Percentiles rank a stretch among this genome's conserved stretches.
These are phyloP conservation scores for Gaeumannomyces sp. DNA, from an alignment of 2,329 filamentous ascomycete species.

Conservation along the genomic window DNA sequence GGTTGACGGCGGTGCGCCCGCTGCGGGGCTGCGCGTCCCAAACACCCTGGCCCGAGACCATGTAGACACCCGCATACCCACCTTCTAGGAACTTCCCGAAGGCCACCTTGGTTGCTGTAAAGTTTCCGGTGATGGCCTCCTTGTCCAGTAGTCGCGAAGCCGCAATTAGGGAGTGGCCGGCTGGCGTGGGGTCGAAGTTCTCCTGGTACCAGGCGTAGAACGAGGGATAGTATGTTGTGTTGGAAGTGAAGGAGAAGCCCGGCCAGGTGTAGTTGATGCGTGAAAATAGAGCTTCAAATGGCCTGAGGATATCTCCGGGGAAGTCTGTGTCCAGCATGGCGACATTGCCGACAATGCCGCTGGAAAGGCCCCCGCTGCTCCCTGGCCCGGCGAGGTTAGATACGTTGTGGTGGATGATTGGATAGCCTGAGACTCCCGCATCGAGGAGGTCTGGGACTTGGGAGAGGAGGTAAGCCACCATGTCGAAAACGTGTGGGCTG, in stretches of 20 bases:
- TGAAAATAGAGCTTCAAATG: slow-evolving; percentile 12
- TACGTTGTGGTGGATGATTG: slow-evolving; percentile 28
- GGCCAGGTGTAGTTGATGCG: slow-evolving; percentile 18
- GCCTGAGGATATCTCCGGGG: slow-evolving; percentile 1
- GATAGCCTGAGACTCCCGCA: slow-evolving; percentile 44
- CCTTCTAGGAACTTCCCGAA: slow-evolving; percentile 15
- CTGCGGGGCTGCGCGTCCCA: slow-evolving; percentile 15
- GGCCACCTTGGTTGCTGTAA: slow-evolving; percentile 12
- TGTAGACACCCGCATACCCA: slow-evolving; percentile 16
- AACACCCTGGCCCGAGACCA: slow-evolving; percentile 19
- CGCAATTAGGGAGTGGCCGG: slow-evolving; percentile 8
- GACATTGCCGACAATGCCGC: slow-evolving; percentile 17
- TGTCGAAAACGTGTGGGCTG: slow-evolving; percentile 36
- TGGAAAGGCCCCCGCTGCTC: neutral
- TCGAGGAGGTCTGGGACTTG: slow-evolving; percentile 41
- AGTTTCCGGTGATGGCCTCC: slow-evolving; percentile 12
- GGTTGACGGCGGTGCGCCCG: slow-evolving; percentile 17
- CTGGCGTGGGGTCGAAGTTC: slow-evolving; percentile 18
- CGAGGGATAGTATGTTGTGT: slow-evolving; percentile 9
- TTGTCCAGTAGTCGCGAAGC: slow-evolving; percentile 14
- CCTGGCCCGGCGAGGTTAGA: slow-evolving; percentile 7
- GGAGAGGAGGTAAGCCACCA: slow-evolving; percentile 40
- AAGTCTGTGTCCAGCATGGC: slow-evolving; percentile 11
- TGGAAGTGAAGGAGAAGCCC: slow-evolving; percentile 11
- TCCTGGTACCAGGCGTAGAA: slow-evolving; percentile 20